Evolutionary conservation across 2,329 filamentous ascomycete genomes (phyloP).

Genomic region (Myriosclerotinia duriaeana): DNA sequence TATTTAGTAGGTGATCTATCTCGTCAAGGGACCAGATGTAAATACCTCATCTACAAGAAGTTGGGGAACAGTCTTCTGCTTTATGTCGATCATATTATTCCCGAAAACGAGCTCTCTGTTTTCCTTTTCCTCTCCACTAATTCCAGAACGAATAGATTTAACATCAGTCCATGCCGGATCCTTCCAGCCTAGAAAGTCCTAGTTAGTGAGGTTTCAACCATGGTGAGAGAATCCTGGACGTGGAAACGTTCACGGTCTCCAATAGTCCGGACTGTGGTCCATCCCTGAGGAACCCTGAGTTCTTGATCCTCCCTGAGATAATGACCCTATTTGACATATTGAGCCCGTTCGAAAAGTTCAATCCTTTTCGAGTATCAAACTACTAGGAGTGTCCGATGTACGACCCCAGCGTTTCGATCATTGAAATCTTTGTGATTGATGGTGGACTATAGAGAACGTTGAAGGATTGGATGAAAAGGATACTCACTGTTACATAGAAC

Average conservation of each 20-base stretch:
- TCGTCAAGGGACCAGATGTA: neutral
- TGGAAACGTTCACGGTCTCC: neutral
- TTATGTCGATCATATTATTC: conserved; percentile 85
- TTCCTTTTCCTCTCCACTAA: conserved; percentile 86
- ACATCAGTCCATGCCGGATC: conserved; percentile 86
- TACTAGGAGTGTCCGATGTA: no score
- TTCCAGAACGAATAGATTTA: conserved; percentile 69
- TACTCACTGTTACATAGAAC: conserved; percentile 66
- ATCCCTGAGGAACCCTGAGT: neutral
- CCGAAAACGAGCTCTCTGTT: conserved; percentile 85
- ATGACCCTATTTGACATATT: neutral
- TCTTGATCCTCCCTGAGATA: neutral
- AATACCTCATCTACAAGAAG: conserved; percentile 82
- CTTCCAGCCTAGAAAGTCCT: conserved; percentile 61
- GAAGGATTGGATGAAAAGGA: neutral
- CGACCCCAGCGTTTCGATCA: neutral
- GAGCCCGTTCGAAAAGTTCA: no score
- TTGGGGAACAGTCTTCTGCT: conserved; percentile 80
- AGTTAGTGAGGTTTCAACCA: conserved; percentile 9
- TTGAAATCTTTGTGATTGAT: neutral
- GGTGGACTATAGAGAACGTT: neutral
- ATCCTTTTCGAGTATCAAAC: neutral
- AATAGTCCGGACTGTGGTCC: neutral
- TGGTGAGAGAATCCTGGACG: neutral
- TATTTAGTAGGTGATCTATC: conserved; percentile 31